Percentiles rank a stretch among this genome's conserved stretches.
Evolutionary conservation across 2,329 filamentous ascomycete species (phyloP).

Genomic region (Cladosporium sphaerospermum): DNA sequence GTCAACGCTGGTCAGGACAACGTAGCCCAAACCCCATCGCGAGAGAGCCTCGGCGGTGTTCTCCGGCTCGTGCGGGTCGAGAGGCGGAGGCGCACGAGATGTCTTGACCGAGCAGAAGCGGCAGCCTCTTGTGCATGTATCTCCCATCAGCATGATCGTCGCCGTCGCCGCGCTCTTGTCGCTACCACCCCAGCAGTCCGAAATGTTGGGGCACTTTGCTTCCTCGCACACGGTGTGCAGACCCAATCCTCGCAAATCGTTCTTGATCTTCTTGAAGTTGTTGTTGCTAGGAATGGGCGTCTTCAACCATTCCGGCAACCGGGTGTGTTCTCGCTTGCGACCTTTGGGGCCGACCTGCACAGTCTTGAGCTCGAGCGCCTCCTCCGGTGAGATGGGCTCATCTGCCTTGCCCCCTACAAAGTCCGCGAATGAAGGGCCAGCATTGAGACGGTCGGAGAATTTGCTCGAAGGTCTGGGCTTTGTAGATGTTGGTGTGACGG

Average conservation of each 20-base stretch:
- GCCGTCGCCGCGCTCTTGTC: constrained; percentile 87
- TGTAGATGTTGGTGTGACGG: constrained; percentile 26
- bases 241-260: constrained; percentile 79
- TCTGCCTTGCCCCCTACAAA: constrained; percentile 47
- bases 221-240: constrained; percentile 97
- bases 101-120: constrained; percentile 98
- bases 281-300: constrained; percentile 81
- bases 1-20: constrained; percentile 89
- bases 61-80: constrained; percentile 95
- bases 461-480: constrained; percentile 42
- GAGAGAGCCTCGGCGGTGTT: constrained; percentile 89
- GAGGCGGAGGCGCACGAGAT: constrained; percentile 63
- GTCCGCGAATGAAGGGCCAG: constrained; percentile 58
- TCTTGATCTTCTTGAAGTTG: constrained; percentile 93
- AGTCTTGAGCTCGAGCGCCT: constrained; percentile 56
- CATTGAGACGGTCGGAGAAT: constrained; percentile 59
- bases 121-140: constrained; percentile 94
- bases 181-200: constrained; percentile 92
- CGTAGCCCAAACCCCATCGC: constrained; percentile 91
- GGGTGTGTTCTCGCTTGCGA: constrained; percentile 60
- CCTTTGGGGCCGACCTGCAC: constrained; percentile 56
- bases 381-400: constrained; percentile 39
- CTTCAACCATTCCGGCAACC: constrained; percentile 91
- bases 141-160: constrained; percentile 99
- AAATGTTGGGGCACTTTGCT: constrained; percentile 93